phyloP scores from a whole-genome alignment of 768 basidiomycete species.

The Mycena vulgaris region DNA sequence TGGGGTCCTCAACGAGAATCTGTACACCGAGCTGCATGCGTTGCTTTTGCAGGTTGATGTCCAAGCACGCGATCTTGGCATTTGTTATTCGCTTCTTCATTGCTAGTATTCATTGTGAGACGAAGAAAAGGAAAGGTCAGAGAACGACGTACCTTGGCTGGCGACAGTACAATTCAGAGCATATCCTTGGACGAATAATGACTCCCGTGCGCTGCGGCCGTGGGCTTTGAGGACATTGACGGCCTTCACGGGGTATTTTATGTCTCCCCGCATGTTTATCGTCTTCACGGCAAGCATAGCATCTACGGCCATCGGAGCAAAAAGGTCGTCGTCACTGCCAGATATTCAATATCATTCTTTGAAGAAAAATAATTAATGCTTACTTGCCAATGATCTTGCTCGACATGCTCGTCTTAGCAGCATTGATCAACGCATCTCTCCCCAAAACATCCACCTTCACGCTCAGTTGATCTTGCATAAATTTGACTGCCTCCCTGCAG shows the following conservation, averaged over 20 bases:
- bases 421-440: conserved; percentile 92
- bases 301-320: conserved; percentile 98
- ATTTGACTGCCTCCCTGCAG: conserved; percentile 96
- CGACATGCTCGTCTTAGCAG: conserved; percentile 98
- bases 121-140: neutral
- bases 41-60: conserved; percentile 96
- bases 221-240: conserved; percentile 99
- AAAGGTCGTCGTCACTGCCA: conserved; percentile 93
- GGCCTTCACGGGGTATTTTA: conserved; percentile 99
- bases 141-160: conserved; percentile 84
- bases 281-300: conserved; percentile 98
- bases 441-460: conserved; percentile 96
- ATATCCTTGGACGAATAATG: conserved; percentile 95
- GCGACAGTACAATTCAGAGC: conserved; percentile 99
- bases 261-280: conserved; percentile 93
- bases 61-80: conserved; percentile 98
- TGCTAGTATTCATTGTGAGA: conserved; percentile 62
- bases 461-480: conserved; percentile 97
- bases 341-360: neutral
- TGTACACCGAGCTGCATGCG: conserved; percentile 99
- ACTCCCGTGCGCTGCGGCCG: conserved; percentile 95
- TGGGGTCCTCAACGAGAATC: conserved; percentile 96
- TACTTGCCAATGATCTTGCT: conserved; percentile 99
- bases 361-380: conserved; percentile 46
- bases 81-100: conserved; percentile 96